These are phyloP conservation scores for Periconia sp. DNA, from an alignment of 2,329 filamentous ascomycete genomes.

Conservation along the genomic window DNA sequence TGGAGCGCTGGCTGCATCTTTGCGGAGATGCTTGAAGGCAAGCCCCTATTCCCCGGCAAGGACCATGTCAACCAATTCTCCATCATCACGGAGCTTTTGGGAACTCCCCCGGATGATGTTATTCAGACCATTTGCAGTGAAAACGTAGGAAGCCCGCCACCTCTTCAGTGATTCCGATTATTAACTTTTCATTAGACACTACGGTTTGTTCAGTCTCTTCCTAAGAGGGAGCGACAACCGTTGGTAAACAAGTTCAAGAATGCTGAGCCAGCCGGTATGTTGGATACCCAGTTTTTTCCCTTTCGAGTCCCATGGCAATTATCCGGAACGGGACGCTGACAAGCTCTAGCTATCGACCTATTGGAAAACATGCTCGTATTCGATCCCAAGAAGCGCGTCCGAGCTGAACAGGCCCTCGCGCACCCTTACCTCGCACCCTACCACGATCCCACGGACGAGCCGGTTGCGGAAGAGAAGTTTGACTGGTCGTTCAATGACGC, in stretches of 20 bases:
- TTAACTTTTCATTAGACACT: constrained; percentile 66
- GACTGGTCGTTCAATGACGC: constrained; percentile 99
- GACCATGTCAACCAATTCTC: constrained; percentile 99
- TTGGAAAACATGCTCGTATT: constrained; percentile 98
- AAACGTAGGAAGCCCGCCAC: constrained; percentile 65
- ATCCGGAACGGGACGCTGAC: constrained; percentile 3
- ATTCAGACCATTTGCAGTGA: constrained; percentile 98
- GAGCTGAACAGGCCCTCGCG: constrained; percentile 79
- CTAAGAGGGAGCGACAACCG: constrained; percentile 89
- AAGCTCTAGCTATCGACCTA: constrained; percentile 74
- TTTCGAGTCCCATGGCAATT: not conserved
- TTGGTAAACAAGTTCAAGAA: constrained; percentile 91
- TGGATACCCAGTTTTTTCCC: not conserved
- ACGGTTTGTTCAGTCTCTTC: constrained; percentile 94
- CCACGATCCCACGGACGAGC: constrained; percentile 96
- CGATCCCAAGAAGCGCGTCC: constrained; percentile 93
- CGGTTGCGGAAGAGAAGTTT: constrained; percentile 93
- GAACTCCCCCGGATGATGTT: constrained; percentile 95
- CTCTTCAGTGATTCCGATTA: not conserved
- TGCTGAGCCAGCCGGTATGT: constrained; percentile 78
- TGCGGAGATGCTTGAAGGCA: constrained; percentile 98
- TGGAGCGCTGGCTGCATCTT: constrained; percentile 99
- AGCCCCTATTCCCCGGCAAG: constrained; percentile 97
- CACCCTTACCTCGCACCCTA: constrained; percentile 96
- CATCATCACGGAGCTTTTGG: constrained; percentile 96